Percentiles rank a stretch among this genome's conserved stretches.
These are phyloP conservation scores for Xylariaceae sp. DNA, from an alignment of 2,329 filamentous ascomycete genomes.

Conservation along the genomic window DNA sequence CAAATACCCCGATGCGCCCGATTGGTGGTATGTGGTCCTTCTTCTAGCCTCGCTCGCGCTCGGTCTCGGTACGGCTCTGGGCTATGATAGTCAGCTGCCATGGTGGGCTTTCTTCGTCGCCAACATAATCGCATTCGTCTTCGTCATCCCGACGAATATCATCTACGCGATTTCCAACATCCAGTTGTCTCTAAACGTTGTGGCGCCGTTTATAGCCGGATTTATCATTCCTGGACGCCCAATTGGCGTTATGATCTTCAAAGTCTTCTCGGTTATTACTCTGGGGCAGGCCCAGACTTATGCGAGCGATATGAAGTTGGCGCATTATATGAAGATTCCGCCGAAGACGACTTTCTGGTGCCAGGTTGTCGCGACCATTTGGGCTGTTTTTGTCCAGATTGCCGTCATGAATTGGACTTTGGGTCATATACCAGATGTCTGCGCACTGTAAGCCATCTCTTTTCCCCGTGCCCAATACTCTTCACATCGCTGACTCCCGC, in stretches of 20 bases:
- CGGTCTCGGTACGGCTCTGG: conserved; percentile 41
- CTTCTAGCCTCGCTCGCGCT: conserved; percentile 45
- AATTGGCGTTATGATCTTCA: conserved; percentile 55
- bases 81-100: conserved; percentile 45
- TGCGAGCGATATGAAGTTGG: conserved; percentile 34
- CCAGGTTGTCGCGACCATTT: conserved; percentile 47
- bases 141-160: conserved; percentile 44
- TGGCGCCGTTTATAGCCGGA: conserved; percentile 52
- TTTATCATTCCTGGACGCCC: conserved; percentile 57
- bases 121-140: conserved; percentile 42
- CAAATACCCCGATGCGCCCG: conserved; percentile 48
- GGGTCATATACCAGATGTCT: conserved; percentile 42
- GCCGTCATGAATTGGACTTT: conserved; percentile 47
- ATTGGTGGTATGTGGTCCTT: conserved; percentile 51
- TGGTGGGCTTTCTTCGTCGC: conserved; percentile 53
- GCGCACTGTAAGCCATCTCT: conserved; percentile 27
- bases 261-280: conserved; percentile 42
- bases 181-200: conserved; percentile 47
- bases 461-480: conserved; percentile 17
- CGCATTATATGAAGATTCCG: conserved; percentile 39
- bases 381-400: conserved; percentile 45
- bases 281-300: conserved; percentile 36
- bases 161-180: conserved; percentile 51
- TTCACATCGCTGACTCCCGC: neutral
- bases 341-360: conserved; percentile 47